A percentile compares a stretch with the other conserved stretches of the same genome.
Conservation (phyloP, 179 eudicot genomes). For the Patellifolia procumbens region DNA sequence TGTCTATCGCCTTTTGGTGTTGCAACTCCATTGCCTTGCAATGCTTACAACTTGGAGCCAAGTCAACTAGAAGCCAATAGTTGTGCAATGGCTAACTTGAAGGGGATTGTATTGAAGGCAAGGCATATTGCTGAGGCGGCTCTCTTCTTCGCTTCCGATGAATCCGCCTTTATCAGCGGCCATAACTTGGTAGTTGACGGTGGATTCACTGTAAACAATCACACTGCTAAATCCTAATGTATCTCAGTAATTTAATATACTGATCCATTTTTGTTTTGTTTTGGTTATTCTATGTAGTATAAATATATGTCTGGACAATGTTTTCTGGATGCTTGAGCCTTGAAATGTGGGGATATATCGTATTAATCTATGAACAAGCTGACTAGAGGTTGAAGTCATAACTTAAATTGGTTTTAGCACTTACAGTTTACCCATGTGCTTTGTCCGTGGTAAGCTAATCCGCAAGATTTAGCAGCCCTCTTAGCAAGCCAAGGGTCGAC, state of each 20-base stretch:
- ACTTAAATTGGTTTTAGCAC: not conserved
- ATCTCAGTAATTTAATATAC: not conserved
- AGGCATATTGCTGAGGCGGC: conserved; percentile 67
- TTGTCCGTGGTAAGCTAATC: not conserved
- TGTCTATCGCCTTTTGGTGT: conserved; percentile 65
- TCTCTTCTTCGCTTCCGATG: conserved; percentile 69
- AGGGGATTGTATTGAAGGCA: conserved; percentile 57
- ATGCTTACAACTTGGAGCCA: conserved; percentile 37
- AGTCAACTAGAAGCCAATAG: conserved; percentile 34
- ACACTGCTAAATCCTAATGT: conserved; percentile 1
- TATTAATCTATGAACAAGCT: not conserved
- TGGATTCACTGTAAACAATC: conserved; percentile 52
- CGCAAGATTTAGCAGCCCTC: not conserved
- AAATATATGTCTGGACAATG: too few species aligned
- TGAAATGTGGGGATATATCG: not conserved
- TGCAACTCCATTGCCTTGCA: conserved; percentile 54
- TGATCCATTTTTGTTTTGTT: not conserved
- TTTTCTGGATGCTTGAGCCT: conserved; percentile 6
- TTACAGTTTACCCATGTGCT: not conserved
- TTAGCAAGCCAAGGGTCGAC: too few species aligned
- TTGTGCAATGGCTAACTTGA: conserved; percentile 37
- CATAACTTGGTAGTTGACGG: conserved; percentile 67
- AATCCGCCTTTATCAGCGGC: conserved; percentile 61
- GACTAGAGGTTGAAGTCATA: not conserved
- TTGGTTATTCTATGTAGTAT: not conserved